These are phyloP conservation scores for Globisporangium nodosum DNA, from an alignment of 352 stramenopile genomes.

Conservation along the genomic window DNA sequence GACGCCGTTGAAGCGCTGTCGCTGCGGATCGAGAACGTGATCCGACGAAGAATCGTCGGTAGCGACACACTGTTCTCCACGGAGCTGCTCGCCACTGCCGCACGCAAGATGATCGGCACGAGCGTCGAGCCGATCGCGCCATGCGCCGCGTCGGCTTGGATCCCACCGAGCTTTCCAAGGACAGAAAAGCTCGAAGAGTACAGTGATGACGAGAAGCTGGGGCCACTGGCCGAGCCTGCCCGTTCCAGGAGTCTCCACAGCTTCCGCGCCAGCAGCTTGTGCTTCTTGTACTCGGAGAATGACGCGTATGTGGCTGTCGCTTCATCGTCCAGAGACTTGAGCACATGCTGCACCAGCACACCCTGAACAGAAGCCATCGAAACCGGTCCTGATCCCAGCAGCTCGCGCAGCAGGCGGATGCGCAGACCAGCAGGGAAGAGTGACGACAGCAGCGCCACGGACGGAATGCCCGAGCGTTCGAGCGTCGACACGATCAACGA, in stretches of 20 bases:
- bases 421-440: conserved; percentile 9
- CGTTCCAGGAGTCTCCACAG: conserved; percentile 32
- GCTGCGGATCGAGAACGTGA: conserved; percentile 11
- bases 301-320: conserved; percentile 12
- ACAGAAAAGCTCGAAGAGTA: conserved; percentile 30
- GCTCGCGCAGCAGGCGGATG: conserved; percentile 9
- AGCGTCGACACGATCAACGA: conserved; percentile 4
- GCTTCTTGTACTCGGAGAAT: conserved; percentile 30
- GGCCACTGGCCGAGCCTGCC: not conserved
- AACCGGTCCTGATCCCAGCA: not conserved
- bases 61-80: conserved; percentile 1
- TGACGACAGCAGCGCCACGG: conserved; percentile 11
- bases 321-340: conserved; percentile 21
- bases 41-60: conserved; percentile 10
- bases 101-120: conserved; percentile 27
- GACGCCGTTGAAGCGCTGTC: not conserved
- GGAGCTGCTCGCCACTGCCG: conserved; percentile 1
- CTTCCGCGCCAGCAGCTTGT: conserved; percentile 29
- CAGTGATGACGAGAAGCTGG: conserved; percentile 13
- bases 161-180: conserved; percentile 20
- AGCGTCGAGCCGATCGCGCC: conserved; percentile 16
- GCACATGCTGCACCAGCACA: conserved; percentile 30
- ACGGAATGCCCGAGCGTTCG: conserved; percentile 8
- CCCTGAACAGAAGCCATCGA: conserved; percentile 11
- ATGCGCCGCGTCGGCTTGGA: conserved; percentile 20